Evolutionary conservation across 1,284 basidiomycete genomes (phyloP).

Genomic region (Irpex sp.): DNA sequence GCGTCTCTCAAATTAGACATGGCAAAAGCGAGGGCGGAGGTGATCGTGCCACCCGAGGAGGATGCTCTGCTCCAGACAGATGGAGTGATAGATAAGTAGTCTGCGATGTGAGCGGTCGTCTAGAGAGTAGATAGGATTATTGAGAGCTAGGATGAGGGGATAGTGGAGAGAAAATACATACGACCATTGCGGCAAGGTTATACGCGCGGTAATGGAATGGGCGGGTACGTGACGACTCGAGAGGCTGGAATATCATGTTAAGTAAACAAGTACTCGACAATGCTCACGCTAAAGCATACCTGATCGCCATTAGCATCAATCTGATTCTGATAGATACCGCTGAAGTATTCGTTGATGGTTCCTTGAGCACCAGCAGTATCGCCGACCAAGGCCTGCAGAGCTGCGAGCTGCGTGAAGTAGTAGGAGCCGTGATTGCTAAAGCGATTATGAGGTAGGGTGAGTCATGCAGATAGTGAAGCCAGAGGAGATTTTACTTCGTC

Average conservation of each 20-base stretch:
- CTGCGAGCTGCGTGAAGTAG: conserved; percentile 32
- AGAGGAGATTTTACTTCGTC: conserved; percentile 36
- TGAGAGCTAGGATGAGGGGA: not conserved
- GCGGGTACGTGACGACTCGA: conserved; percentile 56
- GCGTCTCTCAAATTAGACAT: conserved; percentile 27
- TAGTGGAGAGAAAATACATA: conserved; percentile 27
- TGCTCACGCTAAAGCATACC: conserved; percentile 11
- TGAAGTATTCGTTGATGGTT: conserved; percentile 34
- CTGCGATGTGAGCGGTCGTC: conserved; percentile 46
- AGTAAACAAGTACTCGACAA: not conserved
- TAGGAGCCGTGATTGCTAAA: conserved; percentile 34
- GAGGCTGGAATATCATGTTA: conserved; percentile 38
- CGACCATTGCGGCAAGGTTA: conserved; percentile 62
- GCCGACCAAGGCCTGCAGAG: conserved; percentile 32
- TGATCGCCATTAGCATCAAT: conserved; percentile 37
- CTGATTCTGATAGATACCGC: conserved; percentile 30
- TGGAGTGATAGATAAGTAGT: conserved; percentile 39
- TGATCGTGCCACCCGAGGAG: conserved; percentile 45
- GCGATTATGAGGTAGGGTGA: too few species aligned
- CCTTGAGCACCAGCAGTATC: conserved; percentile 29
- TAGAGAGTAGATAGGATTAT: conserved; percentile 25
- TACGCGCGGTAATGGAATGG: conserved; percentile 66
- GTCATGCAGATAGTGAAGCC: too few species aligned
- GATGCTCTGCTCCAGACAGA: conserved; percentile 48
- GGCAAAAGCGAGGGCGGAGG: conserved; percentile 53